These are phyloP conservation scores for Irpex sp. DNA, from an alignment of 1,284 basidiomycete genomes.

Conservation along the genomic window DNA sequence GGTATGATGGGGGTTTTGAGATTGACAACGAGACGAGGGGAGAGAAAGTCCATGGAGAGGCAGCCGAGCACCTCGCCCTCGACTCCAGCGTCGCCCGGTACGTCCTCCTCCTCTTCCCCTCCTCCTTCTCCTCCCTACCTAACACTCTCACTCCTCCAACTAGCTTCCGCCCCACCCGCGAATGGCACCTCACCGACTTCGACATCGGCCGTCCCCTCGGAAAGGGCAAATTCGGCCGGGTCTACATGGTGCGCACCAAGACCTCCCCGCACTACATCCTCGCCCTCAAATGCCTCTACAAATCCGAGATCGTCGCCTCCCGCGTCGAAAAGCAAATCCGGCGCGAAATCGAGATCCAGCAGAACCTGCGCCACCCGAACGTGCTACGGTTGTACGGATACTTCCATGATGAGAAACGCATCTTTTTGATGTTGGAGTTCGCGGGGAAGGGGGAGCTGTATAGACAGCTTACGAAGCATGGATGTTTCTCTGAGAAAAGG, in stretches of 20 bases:
- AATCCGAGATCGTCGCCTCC: constrained; percentile 88
- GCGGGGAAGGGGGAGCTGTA: constrained; percentile 96
- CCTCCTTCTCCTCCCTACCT: not conserved
- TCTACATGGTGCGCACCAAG: constrained; percentile 98
- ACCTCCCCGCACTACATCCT: constrained; percentile 87
- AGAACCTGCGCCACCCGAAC: constrained; percentile 95
- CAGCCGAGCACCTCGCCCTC: constrained; percentile 71
- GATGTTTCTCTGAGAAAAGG: constrained; percentile 85
- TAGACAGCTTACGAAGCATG: constrained; percentile 86
- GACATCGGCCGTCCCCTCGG: constrained; percentile 95
- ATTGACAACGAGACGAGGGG: constrained; percentile 69
- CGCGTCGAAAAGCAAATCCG: constrained; percentile 92
- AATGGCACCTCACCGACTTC: constrained; percentile 85
- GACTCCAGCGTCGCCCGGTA: constrained; percentile 71
- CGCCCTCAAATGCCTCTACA: constrained; percentile 96
- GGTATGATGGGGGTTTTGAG: constrained; percentile 86
- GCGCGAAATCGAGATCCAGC: constrained; percentile 98
- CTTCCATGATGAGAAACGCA: constrained; percentile 97
- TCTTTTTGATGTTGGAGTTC: constrained; percentile 97
- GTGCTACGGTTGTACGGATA: constrained; percentile 93
- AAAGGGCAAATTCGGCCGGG: constrained; percentile 98
- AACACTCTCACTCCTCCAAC: no score
- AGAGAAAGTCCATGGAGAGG: constrained; percentile 62
- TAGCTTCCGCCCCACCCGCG: constrained; percentile 68
- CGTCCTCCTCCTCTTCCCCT: constrained; percentile 20